These are phyloP conservation scores for Bothriochloa decipiens DNA, from an alignment of 176 grass and related monocot species.

Conservation along the genomic window DNA sequence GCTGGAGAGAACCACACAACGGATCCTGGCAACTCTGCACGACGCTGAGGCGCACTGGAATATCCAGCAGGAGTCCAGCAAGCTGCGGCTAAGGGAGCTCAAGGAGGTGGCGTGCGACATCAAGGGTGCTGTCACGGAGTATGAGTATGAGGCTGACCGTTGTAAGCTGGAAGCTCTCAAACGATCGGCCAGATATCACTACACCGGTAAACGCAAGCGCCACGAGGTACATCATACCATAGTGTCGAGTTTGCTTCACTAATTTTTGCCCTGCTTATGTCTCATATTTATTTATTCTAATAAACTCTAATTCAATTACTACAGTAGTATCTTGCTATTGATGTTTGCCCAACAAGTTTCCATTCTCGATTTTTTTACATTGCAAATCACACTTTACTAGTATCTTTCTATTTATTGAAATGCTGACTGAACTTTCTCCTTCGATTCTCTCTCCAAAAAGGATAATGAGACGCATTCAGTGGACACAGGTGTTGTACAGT, in stretches of 20 bases:
- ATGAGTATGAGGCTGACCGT: neutral
- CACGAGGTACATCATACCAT: neutral
- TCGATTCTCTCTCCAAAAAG: neutral
- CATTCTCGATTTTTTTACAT: too few species aligned
- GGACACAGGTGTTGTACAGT: neutral
- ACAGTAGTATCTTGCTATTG: neutral
- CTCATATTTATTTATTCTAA: neutral
- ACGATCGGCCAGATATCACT: neutral
- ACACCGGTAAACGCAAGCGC: slow-evolving; percentile 18
- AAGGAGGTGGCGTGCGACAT: neutral
- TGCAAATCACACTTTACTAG: neutral
- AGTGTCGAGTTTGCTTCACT: too few species aligned
- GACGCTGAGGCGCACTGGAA: slow-evolving; percentile 16
- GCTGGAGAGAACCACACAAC: neutral
- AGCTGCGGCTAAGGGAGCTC: slow-evolving; percentile 19
- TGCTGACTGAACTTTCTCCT: neutral
- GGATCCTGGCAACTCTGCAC: neutral
- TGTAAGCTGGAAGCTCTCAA: neutral
- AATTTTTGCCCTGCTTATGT: too few species aligned
- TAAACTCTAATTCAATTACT: neutral
- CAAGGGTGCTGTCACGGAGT: neutral
- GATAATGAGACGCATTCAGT: neutral
- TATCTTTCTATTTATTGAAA: too few species aligned
- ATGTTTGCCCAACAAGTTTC: neutral
- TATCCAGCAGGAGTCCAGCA: slow-evolving; percentile 1